Conservation (phyloP, 176 grass and related monocot species). For the Triticum timopheevii region DNA sequence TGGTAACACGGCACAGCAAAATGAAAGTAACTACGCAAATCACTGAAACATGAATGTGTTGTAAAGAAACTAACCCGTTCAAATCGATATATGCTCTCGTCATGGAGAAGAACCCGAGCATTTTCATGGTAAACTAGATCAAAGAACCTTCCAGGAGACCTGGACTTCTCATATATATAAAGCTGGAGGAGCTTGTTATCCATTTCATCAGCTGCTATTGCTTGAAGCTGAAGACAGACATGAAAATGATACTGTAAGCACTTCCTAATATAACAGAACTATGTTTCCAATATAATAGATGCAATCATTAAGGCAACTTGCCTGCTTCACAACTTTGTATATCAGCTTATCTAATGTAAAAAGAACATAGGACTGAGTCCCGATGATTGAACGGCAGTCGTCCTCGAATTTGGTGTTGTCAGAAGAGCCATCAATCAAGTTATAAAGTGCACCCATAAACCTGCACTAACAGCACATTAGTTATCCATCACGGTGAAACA, state of each 20-base stretch:
- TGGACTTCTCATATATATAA: constrained; percentile 68
- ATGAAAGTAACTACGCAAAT: background rate
- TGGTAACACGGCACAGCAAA: background rate
- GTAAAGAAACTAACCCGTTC: constrained; percentile 45
- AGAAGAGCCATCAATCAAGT: constrained; percentile 64
- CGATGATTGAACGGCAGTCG: constrained; percentile 53
- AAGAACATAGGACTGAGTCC: constrained; percentile 64
- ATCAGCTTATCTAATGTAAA: constrained; percentile 79
- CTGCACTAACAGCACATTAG: constrained; percentile 32
- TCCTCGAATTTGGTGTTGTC: constrained; percentile 78
- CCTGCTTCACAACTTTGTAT: constrained; percentile 73
- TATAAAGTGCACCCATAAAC: constrained; percentile 59
- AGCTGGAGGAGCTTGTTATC: constrained; percentile 64
- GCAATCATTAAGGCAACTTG: constrained; percentile 3
- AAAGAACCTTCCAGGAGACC: constrained; percentile 37
- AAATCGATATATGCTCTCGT: constrained; percentile 64
- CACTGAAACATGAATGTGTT: background rate
- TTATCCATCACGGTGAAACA: background rate
- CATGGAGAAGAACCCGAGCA: constrained; percentile 51
- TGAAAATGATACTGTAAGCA: constrained; percentile 15
- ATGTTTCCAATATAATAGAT: background rate
- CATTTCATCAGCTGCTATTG: constrained; percentile 59
- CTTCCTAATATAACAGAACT: background rate
- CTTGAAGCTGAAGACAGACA: constrained; percentile 59
- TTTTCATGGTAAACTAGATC: constrained; percentile 81